Evolutionary conservation across 2,329 filamentous ascomycete species (phyloP).

Genomic region (Colletotrichum camelliae): DNA sequence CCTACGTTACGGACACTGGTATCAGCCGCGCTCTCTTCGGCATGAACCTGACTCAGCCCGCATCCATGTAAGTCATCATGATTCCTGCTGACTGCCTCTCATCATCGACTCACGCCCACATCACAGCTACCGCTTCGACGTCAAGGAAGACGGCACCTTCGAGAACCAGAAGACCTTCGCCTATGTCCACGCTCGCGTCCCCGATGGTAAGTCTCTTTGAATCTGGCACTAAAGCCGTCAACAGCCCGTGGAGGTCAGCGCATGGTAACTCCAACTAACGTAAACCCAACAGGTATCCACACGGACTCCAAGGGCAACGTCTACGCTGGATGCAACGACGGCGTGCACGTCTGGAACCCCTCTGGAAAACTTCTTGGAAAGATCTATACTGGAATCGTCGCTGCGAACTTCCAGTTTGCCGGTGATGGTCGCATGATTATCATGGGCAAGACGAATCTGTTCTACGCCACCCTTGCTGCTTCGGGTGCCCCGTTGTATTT

Average conservation of each 20-base stretch:
- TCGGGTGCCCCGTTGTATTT: neutral
- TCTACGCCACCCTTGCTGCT: slow-evolving; percentile 33
- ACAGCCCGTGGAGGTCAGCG: neutral
- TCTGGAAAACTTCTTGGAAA: slow-evolving; percentile 58
- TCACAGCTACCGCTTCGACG: slow-evolving; percentile 50
- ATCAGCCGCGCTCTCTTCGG: slow-evolving; percentile 50
- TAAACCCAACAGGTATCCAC: slow-evolving; percentile 50
- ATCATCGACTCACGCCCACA: neutral
- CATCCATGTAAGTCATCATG: slow-evolving; percentile 49
- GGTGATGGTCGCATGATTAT: slow-evolving; percentile 40
- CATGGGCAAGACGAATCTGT: slow-evolving; percentile 38
- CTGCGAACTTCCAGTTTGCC: slow-evolving; percentile 52
- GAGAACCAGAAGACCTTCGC: slow-evolving; percentile 61
- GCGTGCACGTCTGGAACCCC: slow-evolving; percentile 53
- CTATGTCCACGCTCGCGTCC: slow-evolving; percentile 56
- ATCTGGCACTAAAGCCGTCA: neutral
- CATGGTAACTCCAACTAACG: slow-evolving; percentile 24
- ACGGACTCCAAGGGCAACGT: slow-evolving; percentile 61
- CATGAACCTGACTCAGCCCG: slow-evolving; percentile 42
- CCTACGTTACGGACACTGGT: slow-evolving; percentile 65
- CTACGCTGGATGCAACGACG: slow-evolving; percentile 55
- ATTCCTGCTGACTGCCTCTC: neutral
- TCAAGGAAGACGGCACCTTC: slow-evolving; percentile 49
- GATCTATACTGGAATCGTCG: slow-evolving; percentile 53
- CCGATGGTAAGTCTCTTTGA: slow-evolving; percentile 54